Percentiles rank a stretch among this genome's conserved stretches.
Conservation (phyloP, 495 filamentous ascomycete genomes). For the Xanthoparmelia taractica region DNA sequence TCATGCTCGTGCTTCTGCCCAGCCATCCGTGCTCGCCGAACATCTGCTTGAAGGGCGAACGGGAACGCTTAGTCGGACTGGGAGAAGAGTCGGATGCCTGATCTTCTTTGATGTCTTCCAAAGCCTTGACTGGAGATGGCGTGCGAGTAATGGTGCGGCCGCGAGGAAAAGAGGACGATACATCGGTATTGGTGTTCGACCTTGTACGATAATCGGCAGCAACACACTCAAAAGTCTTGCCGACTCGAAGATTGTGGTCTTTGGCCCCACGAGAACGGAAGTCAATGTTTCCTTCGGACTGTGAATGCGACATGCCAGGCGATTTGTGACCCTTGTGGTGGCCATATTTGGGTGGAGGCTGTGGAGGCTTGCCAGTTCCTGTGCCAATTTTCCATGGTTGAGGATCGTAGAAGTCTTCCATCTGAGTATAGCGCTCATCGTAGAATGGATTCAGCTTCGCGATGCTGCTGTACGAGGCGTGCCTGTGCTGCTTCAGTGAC, state of each 20-base stretch:
- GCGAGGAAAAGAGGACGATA: constrained; percentile 19
- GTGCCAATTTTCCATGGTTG: constrained; percentile 6
- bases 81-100: constrained; percentile 13
- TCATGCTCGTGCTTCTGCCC: constrained; percentile 33
- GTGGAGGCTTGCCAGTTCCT: not conserved
- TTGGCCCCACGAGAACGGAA: constrained; percentile 14
- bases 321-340: constrained; percentile 18
- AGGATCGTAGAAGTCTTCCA: constrained; percentile 21
- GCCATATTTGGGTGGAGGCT: constrained; percentile 10
- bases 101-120: constrained; percentile 25
- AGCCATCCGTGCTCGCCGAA: constrained; percentile 49
- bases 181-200: constrained; percentile 11
- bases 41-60: constrained; percentile 45
- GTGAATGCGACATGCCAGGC: constrained; percentile 23
- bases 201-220: constrained; percentile 8
- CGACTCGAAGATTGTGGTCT: constrained; percentile 9
- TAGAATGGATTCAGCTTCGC: constrained; percentile 33
- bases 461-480: constrained; percentile 29
- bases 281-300: constrained; percentile 23
- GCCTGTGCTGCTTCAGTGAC: constrained; percentile 18
- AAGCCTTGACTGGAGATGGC: constrained; percentile 21
- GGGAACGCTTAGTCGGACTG: constrained; percentile 29
- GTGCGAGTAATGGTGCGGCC: constrained; percentile 20
- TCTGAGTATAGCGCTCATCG: constrained; percentile 22
- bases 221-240: not conserved